Conservation (phyloP, 2,329 filamentous ascomycete species). For the Penicillium sp. region DNA sequence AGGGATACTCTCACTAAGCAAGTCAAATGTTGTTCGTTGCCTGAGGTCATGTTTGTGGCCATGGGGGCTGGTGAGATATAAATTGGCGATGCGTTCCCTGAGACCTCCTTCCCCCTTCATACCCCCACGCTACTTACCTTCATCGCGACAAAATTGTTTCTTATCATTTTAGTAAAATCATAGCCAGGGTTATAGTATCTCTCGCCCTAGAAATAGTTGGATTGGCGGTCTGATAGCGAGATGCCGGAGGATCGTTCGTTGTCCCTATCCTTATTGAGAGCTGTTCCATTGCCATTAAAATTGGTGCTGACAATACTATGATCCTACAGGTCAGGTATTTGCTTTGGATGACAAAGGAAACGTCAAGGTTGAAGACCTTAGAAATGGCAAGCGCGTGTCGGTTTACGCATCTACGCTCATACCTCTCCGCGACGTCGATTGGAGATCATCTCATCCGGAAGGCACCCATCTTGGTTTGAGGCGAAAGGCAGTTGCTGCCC, state of each 20-base stretch:
- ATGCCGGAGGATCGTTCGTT: neutral
- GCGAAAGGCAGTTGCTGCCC: neutral
- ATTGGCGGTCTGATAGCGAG: no score
- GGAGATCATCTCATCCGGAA: rapidly evolving
- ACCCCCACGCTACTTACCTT: neutral
- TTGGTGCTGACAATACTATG: neutral
- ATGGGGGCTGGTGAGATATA: neutral
- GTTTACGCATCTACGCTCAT: neutral
- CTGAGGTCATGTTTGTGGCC: neutral
- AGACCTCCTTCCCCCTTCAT: neutral
- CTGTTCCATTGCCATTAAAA: neutral
- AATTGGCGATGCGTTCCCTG: neutral
- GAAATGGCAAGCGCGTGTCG: no score
- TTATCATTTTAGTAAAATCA: neutral
- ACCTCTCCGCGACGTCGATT: neutral
- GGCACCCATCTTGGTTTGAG: rapidly evolving
- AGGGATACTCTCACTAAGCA: neutral
- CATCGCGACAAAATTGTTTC: no score
- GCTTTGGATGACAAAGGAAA: neutral
- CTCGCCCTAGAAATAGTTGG: no score
- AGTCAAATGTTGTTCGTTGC: no score
- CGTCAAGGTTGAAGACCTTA: neutral
- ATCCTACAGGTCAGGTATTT: neutral
- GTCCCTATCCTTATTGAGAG: no score
- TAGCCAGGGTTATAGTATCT: neutral